These are phyloP conservation scores for Hericium alpestre DNA, from an alignment of 768 basidiomycete species.

Conservation along the genomic window DNA sequence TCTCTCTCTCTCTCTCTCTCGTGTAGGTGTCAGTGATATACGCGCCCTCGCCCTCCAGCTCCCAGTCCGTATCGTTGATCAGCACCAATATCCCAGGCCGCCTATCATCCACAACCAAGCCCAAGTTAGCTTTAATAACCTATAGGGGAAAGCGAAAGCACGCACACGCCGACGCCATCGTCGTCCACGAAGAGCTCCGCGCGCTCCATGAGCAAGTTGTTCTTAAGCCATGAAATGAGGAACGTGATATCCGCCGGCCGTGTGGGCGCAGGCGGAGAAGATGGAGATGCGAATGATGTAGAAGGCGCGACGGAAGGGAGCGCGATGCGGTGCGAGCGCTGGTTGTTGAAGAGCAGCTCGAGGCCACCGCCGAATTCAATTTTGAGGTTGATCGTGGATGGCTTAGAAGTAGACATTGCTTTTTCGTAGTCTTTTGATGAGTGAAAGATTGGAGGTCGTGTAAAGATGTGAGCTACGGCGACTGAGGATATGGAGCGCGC, in stretches of 20 bases:
- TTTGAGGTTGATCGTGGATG: conserved; percentile 29
- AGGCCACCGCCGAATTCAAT: conserved; percentile 80
- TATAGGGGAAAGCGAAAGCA: not conserved
- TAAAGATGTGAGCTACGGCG: too few species aligned
- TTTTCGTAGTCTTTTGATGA: too few species aligned
- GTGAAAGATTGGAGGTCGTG: too few species aligned
- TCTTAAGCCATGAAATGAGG: conserved; percentile 69
- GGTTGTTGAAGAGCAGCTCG: conserved; percentile 72
- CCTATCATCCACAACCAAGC: conserved; percentile 28
- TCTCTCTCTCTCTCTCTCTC: too few species aligned
- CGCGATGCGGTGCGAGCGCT: conserved; percentile 45
- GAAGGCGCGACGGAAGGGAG: conserved; percentile 35
- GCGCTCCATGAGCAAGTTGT: conserved; percentile 72
- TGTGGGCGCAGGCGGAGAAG: conserved; percentile 6
- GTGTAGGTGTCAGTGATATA: too few species aligned
- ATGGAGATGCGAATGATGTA: conserved; percentile 17
- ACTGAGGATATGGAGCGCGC: not conserved
- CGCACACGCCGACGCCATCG: conserved; percentile 62
- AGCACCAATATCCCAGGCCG: conserved; percentile 94
- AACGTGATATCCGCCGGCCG: conserved; percentile 57
- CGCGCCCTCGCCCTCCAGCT: conserved; percentile 87
- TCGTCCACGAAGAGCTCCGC: conserved; percentile 85
- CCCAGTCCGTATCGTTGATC: conserved; percentile 98
- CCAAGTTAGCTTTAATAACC: conserved; percentile 13
- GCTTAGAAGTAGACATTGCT: too few species aligned